phyloP scores from a whole-genome alignment of 208 protist genomes.

The Wallacemonas rigidus region DNA sequence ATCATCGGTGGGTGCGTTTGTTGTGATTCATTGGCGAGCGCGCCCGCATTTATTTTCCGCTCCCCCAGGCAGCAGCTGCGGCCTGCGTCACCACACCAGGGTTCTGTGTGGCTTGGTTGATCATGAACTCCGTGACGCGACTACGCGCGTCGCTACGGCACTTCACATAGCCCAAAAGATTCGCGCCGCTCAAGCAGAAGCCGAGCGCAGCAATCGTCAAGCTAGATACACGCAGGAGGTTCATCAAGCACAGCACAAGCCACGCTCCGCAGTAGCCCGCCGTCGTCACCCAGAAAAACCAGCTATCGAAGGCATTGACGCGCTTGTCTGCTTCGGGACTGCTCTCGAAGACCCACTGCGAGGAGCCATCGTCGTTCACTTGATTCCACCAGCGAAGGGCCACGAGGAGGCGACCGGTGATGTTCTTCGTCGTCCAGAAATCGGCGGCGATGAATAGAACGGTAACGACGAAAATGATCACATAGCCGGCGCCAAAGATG shows the following conservation, averaged over 20 bases:
- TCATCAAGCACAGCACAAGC: conserved; percentile 74
- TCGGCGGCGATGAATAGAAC: conserved; percentile 90
- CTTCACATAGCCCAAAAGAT: conserved; percentile 86
- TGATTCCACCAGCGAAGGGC: conserved; percentile 96
- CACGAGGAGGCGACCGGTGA: conserved; percentile 93
- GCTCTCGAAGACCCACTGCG: conserved; percentile 95
- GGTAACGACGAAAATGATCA: conserved; percentile 85
- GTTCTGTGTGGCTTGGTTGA: conserved; percentile 46
- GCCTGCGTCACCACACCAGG: conserved; percentile 49
- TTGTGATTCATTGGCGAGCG: too few species aligned
- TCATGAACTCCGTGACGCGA: conserved; percentile 62
- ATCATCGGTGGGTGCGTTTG: background rate
- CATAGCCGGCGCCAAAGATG: conserved; percentile 65
- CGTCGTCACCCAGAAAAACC: conserved; percentile 82
- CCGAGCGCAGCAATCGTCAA: conserved; percentile 71
- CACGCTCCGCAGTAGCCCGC: conserved; percentile 55
- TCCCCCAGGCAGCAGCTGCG: conserved; percentile 33
- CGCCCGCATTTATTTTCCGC: conserved; percentile 16
- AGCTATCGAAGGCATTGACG: conserved; percentile 80
- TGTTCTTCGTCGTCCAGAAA: conserved; percentile 96
- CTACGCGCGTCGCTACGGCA: conserved; percentile 77
- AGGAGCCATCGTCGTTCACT: conserved; percentile 90
- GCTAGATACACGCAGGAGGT: conserved; percentile 58
- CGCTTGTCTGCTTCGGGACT: conserved; percentile 52
- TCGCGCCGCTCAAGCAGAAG: conserved; percentile 53